Conservation (phyloP, 1,284 basidiomycete genomes). For the Sphaerobolus stellatus region DNA sequence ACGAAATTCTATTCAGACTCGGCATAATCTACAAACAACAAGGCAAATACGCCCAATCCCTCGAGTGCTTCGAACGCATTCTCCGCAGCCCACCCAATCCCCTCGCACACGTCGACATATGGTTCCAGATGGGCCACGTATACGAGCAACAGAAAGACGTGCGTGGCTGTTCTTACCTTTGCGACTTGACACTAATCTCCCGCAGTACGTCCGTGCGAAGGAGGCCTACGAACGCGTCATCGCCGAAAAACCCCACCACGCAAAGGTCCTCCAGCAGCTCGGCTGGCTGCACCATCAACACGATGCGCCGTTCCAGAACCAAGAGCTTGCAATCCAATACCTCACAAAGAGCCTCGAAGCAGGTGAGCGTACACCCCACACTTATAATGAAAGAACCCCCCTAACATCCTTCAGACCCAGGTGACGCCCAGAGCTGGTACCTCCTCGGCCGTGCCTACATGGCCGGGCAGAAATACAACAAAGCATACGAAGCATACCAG, state of each 20-base stretch:
- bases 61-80: slow-evolving; percentile 89
- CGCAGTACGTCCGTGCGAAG: slow-evolving; percentile 82
- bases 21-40: slow-evolving; percentile 99
- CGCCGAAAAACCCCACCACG: slow-evolving; percentile 89
- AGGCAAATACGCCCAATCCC: slow-evolving; percentile 63
- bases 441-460: slow-evolving; percentile 97
- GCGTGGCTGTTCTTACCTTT: slow-evolving; percentile 35
- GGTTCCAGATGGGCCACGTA: slow-evolving; percentile 99
- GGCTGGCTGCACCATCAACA: slow-evolving; percentile 98
- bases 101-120: slow-evolving; percentile 95
- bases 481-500: slow-evolving; percentile 99
- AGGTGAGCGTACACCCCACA: slow-evolving; percentile 51
- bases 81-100: slow-evolving; percentile 93
- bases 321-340: slow-evolving; percentile 91
- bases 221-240: slow-evolving; percentile 98
- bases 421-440: slow-evolving; percentile 98
- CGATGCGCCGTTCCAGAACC: slow-evolving; percentile 91
- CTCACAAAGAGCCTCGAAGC: slow-evolving; percentile 93
- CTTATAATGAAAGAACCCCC: slow-evolving; percentile 1
- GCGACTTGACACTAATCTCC: slow-evolving; percentile 4
- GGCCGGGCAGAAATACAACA: slow-evolving; percentile 99
- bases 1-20: slow-evolving; percentile 96
- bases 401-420: slow-evolving; percentile 60
- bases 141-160: slow-evolving; percentile 96
- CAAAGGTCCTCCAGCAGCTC: slow-evolving; percentile 96